Percentiles rank a stretch among this genome's conserved stretches.
These are phyloP conservation scores for Mycena crocata DNA, from an alignment of 768 basidiomycete species.

Conservation along the genomic window DNA sequence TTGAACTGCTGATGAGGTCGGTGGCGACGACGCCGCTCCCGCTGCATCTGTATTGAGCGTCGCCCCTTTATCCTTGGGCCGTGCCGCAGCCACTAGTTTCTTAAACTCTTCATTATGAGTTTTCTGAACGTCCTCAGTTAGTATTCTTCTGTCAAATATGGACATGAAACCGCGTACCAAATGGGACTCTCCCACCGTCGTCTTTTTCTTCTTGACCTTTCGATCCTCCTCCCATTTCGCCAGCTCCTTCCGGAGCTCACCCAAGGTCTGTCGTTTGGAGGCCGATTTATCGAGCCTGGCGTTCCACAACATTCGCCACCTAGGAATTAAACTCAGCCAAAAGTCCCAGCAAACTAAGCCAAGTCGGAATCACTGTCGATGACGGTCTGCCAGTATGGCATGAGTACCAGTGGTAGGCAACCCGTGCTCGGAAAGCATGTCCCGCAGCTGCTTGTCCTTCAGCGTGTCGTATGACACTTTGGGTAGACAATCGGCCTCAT, in stretches of 20 bases:
- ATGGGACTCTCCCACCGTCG: constrained; percentile 54
- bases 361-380: constrained; percentile 61
- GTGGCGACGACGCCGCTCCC: constrained; percentile 10
- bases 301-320: constrained; percentile 79
- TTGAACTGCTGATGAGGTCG: neutral
- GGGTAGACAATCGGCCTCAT: constrained; percentile 63
- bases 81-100: constrained; percentile 50
- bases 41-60: neutral
- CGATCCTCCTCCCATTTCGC: constrained; percentile 68
- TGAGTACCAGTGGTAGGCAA: constrained; percentile 67
- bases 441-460: constrained; percentile 70
- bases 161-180: constrained; percentile 44
- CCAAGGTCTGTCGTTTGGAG: constrained; percentile 56
- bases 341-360: neutral
- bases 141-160: constrained; percentile 6
- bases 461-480: constrained; percentile 74
- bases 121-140: constrained; percentile 43
- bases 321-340: constrained; percentile 38
- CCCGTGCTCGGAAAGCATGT: constrained; percentile 63
- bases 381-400: constrained; percentile 62
- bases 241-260: constrained; percentile 64
- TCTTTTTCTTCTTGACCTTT: constrained; percentile 53
- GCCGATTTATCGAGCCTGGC: constrained; percentile 73
- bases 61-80: constrained; percentile 37
- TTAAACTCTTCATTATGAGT: constrained; percentile 54